Percentiles rank a stretch among this genome's conserved stretches.
Evolutionary conservation across 495 filamentous ascomycete genomes (phyloP).

Genomic region (Neurospora intermedia): DNA sequence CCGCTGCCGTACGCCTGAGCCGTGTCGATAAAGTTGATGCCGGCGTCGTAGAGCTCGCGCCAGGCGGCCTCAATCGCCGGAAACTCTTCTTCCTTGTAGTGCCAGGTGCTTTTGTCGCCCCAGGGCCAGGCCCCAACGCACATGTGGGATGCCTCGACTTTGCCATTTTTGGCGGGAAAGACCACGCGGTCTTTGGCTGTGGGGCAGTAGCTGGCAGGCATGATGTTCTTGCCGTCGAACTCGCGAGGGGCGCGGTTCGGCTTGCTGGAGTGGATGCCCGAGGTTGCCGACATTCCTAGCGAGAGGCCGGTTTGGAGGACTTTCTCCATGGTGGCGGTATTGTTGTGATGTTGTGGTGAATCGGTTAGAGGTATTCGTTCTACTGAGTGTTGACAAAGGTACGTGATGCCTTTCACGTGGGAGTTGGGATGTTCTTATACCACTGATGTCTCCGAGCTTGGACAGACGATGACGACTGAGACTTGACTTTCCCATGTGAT

Average conservation of each 20-base stretch:
- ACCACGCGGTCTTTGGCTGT: slow-evolving; percentile 1
- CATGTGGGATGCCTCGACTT: slow-evolving; percentile 21
- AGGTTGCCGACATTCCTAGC: slow-evolving; percentile 26
- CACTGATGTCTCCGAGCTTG: background rate
- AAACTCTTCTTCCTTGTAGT: slow-evolving; percentile 23
- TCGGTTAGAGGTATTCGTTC: background rate
- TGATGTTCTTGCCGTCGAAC: slow-evolving; percentile 3
- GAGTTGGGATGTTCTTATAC: background rate
- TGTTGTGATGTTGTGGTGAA: background rate
- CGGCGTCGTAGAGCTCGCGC: slow-evolving; percentile 17
- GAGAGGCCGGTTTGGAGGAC: slow-evolving; percentile 29
- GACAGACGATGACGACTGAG: background rate
- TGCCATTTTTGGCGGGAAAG: slow-evolving; percentile 6
- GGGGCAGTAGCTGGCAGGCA: background rate
- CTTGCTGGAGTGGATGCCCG: slow-evolving; percentile 23
- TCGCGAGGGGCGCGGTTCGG: slow-evolving; percentile 15
- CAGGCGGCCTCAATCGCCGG: slow-evolving; percentile 27
- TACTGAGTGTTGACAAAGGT: background rate
- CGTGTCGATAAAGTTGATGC: slow-evolving; percentile 32
- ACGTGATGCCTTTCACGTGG: background rate
- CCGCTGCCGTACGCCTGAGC: slow-evolving; percentile 31
- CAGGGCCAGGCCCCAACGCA: slow-evolving; percentile 32
- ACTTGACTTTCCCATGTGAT: background rate
- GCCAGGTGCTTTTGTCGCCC: slow-evolving; percentile 33
- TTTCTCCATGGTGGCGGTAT: slow-evolving; percentile 1